phyloP scores from a whole-genome alignment of 805 yeast genomes.

The Kuraishia capsulata region DNA sequence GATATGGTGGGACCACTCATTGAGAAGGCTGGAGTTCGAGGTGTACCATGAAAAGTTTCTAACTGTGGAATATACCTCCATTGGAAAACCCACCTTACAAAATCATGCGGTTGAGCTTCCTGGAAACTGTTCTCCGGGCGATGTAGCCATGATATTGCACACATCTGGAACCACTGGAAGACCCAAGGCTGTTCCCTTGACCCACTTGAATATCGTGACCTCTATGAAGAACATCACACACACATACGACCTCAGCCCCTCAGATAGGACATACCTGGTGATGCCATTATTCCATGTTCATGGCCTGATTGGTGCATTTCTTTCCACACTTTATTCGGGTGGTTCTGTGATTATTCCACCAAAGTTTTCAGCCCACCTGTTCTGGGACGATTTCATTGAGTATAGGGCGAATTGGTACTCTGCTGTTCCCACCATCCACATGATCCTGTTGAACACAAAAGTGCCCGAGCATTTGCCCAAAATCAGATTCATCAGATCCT shows the following conservation, averaged over 20 bases:
- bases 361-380: conserved; percentile 48
- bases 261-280: conserved; percentile 52
- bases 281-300: conserved; percentile 79
- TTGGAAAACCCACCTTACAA: conserved; percentile 17
- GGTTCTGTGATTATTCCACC: conserved; percentile 58
- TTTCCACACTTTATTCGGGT: conserved; percentile 51
- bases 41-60: conserved; percentile 8
- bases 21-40: conserved; percentile 32
- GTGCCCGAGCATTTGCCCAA: conserved; percentile 42
- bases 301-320: conserved; percentile 57
- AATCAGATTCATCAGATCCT: conserved; percentile 61
- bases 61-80: conserved; percentile 14
- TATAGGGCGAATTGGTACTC: conserved; percentile 61
- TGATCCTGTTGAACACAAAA: conserved; percentile 46
- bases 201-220: conserved; percentile 53
- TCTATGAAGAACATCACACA: conserved; percentile 50
- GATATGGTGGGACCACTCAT: conserved; percentile 32
- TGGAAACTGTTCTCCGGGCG: conserved; percentile 35
- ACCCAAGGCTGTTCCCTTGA: conserved; percentile 67
- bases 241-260: conserved; percentile 40
- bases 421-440: conserved; percentile 72
- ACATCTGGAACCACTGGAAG: conserved; percentile 74
- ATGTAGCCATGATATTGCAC: conserved; percentile 58
- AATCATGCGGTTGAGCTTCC: conserved; percentile 24
- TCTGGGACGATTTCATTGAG: conserved; percentile 48